These are phyloP conservation scores for Vigna unguiculata DNA, from an alignment of 306 rosid species.

Conservation along the genomic window DNA sequence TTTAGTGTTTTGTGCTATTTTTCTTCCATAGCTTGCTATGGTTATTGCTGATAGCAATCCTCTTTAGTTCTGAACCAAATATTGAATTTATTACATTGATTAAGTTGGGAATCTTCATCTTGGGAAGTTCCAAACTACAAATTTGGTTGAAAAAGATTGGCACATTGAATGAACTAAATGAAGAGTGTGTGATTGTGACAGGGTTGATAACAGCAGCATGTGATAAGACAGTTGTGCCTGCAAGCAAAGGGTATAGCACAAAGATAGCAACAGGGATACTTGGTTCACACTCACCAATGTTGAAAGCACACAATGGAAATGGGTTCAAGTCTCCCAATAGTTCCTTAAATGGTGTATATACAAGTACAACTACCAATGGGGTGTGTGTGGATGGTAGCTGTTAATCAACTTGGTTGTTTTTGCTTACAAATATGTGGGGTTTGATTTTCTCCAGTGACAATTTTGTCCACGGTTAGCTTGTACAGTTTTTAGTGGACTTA, in stretches of 20 bases:
- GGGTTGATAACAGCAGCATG: conserved; percentile 76
- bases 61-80: not conserved
- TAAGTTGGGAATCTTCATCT: too few relatives aligned
- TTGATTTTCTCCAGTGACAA: conserved; percentile 42
- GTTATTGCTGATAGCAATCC: not conserved
- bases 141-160: too few relatives aligned
- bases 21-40: not conserved
- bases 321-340: conserved; percentile 60
- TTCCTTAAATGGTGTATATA: conserved; percentile 59
- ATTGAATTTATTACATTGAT: not conserved
- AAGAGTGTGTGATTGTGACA: conserved; percentile 35
- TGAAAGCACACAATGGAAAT: conserved; percentile 53
- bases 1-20: not conserved
- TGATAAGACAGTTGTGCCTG: conserved; percentile 47
- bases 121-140: too few relatives aligned
- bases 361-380: conserved; percentile 60
- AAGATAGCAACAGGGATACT: conserved; percentile 49
- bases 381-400: conserved; percentile 49
- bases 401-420: conserved; percentile 30
- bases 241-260: conserved; percentile 42
- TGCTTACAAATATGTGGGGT: conserved; percentile 25
- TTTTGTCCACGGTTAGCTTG: conserved; percentile 58
- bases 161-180: too few relatives aligned
- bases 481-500: conserved; percentile 69
- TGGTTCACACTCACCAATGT: conserved; percentile 51